These are phyloP conservation scores for Recurvomyces mirabilis DNA, from an alignment of 495 filamentous ascomycete species.

Conservation along the genomic window DNA sequence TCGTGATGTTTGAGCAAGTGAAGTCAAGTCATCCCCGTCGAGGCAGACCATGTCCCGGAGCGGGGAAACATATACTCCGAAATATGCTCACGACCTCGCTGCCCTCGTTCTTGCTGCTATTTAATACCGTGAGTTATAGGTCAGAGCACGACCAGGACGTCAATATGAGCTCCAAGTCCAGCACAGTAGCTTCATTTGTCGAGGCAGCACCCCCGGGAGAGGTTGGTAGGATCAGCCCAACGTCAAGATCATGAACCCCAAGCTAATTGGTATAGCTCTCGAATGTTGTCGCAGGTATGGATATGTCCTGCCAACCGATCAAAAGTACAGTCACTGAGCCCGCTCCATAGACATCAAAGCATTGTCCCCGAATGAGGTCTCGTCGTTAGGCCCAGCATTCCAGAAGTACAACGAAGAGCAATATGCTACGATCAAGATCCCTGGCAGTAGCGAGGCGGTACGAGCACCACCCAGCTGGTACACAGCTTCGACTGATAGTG, in stretches of 20 bases:
- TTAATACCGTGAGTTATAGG: too few relatives aligned
- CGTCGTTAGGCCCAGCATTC: slow-evolving; percentile 69
- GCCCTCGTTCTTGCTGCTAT: too few relatives aligned
- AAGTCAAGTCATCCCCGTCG: too few relatives aligned
- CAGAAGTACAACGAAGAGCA: slow-evolving; percentile 95
- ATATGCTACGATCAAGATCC: slow-evolving; percentile 75
- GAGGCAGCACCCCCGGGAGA: slow-evolving; percentile 94
- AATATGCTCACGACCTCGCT: too few relatives aligned
- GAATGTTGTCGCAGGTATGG: slow-evolving; percentile 79
- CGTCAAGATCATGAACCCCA: neutral
- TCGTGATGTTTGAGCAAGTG: neutral
- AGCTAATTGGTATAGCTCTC: slow-evolving; percentile 50
- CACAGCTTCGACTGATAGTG: neutral
- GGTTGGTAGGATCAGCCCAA: slow-evolving; percentile 43
- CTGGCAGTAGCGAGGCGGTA: slow-evolving; percentile 67
- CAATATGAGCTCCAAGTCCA: slow-evolving; percentile 26
- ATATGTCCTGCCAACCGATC: neutral
- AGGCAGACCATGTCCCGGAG: too few relatives aligned
- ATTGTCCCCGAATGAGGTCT: slow-evolving; percentile 55
- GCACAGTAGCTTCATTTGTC: slow-evolving; percentile 59
- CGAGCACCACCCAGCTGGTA: neutral
- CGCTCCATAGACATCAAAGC: slow-evolving; percentile 65
- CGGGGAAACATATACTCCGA: too few relatives aligned
- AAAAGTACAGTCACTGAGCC: neutral
- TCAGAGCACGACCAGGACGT: too few relatives aligned